A percentile compares a stretch with the other conserved stretches of the same genome.
Evolutionary conservation across 441 rosid species (phyloP).

Genomic region (Euphorbia neoarborescens): DNA sequence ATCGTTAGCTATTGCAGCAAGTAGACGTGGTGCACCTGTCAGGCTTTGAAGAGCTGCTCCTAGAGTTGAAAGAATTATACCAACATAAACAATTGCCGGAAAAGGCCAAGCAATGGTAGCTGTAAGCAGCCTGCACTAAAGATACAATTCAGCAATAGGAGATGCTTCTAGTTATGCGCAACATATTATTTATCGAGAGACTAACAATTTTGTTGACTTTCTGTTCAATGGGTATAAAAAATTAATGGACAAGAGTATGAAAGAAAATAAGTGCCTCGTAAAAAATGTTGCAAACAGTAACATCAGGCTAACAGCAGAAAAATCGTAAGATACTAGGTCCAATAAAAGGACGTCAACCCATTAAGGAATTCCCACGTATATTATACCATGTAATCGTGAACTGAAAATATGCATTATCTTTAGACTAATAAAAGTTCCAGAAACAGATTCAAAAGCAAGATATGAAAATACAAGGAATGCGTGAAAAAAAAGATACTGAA

Average conservation of each 20-base stretch:
- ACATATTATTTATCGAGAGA: background rate
- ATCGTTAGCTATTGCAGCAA: conserved; percentile 98
- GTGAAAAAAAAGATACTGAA: background rate
- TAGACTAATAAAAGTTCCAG: background rate
- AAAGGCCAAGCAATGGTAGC: conserved; percentile 98
- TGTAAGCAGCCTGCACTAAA: conserved; percentile 71
- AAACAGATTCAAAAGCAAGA: conserved; percentile 4
- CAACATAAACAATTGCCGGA: conserved; percentile 73
- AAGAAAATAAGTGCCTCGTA: background rate
- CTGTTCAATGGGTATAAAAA: background rate
- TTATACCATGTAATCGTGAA: background rate
- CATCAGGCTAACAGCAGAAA: background rate
- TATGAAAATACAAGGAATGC: background rate
- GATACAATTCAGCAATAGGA: conserved; percentile 16
- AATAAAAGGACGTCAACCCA: background rate
- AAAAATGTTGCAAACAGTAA: background rate
- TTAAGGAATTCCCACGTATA: background rate
- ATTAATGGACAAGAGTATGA: background rate
- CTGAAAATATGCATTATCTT: background rate
- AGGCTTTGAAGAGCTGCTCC: conserved; percentile 99
- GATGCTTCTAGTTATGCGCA: background rate
- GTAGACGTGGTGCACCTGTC: conserved; percentile 94
- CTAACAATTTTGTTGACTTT: background rate
- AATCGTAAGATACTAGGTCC: background rate
- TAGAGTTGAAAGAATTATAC: conserved; percentile 94